These are phyloP conservation scores for Ailanthus altissimus DNA, from an alignment of 345 rosid genomes.

Conservation along the genomic window DNA sequence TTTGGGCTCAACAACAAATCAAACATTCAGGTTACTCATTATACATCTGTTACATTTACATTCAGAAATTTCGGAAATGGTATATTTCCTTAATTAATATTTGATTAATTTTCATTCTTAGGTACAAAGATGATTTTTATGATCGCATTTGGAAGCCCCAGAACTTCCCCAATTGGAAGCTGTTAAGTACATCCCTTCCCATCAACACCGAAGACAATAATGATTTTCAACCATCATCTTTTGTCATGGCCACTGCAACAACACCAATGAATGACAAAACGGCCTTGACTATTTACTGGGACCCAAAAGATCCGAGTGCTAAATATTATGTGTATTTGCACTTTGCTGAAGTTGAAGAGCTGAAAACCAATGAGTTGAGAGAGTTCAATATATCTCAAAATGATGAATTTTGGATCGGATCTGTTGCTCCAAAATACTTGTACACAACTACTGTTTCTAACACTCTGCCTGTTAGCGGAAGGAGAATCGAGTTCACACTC, in stretches of 20 bases:
- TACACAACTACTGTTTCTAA: not conserved
- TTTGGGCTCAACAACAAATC: slow-evolving; percentile 16
- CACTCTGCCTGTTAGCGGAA: not conserved
- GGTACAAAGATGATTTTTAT: slow-evolving; percentile 17
- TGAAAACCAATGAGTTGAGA: slow-evolving; percentile 25
- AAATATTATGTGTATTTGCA: slow-evolving; percentile 29
- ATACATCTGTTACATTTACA: no score
- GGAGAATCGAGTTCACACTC: not conserved
- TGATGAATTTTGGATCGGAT: not conserved
- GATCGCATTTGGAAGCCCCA: slow-evolving; percentile 23
- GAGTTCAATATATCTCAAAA: slow-evolving; percentile 20
- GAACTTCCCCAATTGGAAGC: not conserved
- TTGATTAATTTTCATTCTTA: not conserved
- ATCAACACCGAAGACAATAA: not conserved
- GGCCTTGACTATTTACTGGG: not conserved
- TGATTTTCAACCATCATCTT: not conserved
- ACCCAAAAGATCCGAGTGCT: not conserved
- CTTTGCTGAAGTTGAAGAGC: slow-evolving; percentile 31
- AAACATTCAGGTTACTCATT: slow-evolving; percentile 25
- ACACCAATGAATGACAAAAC: slow-evolving; percentile 14
- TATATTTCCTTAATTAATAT: no score
- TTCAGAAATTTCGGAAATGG: not conserved
- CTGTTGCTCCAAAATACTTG: slow-evolving; percentile 16
- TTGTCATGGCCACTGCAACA: slow-evolving; percentile 26
- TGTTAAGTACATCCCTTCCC: not conserved